Conservation (phyloP, 345 rosid species). For the Salix viminalis region DNA sequence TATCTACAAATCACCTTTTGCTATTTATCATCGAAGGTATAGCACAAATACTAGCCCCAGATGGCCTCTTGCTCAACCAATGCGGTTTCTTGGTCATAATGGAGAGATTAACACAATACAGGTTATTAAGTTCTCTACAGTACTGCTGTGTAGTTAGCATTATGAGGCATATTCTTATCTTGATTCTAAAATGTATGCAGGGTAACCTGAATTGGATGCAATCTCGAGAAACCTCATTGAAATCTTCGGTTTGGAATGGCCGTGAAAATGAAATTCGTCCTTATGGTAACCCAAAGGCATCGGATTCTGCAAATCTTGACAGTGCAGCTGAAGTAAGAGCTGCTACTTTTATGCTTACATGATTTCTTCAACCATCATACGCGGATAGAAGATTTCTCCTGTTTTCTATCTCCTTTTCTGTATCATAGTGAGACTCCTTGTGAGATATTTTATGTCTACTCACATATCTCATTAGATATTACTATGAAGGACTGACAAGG, state of each 20-base stretch:
- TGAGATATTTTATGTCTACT: not conserved
- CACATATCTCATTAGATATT: not conserved
- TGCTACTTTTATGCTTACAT: conserved; percentile 5
- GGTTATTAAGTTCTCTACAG: conserved; percentile 34
- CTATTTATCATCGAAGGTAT: conserved; percentile 92
- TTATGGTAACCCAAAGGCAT: conserved; percentile 87
- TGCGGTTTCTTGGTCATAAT: conserved; percentile 99
- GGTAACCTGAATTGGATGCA: conserved; percentile 99
- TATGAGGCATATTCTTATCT: conserved; percentile 4
- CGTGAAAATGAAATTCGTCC: conserved; percentile 97
- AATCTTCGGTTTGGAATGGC: conserved; percentile 90
- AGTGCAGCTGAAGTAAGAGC: conserved; percentile 89
- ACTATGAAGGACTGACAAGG: not conserved
- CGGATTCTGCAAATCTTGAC: conserved; percentile 97
- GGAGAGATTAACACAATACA: conserved; percentile 99
- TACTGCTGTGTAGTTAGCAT: not conserved
- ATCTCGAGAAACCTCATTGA: conserved; percentile 86
- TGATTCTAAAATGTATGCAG: conserved; percentile 36
- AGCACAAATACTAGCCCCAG: conserved; percentile 99
- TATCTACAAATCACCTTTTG: conserved; percentile 72
- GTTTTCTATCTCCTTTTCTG: not conserved
- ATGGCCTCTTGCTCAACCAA: conserved; percentile 99
- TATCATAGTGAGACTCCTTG: not conserved
- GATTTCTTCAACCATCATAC: not conserved
- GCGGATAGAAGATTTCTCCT: not conserved